Evolutionary conservation across 2,329 filamentous ascomycete species (phyloP).

Genomic region (Chaetoscypha palmicola): DNA sequence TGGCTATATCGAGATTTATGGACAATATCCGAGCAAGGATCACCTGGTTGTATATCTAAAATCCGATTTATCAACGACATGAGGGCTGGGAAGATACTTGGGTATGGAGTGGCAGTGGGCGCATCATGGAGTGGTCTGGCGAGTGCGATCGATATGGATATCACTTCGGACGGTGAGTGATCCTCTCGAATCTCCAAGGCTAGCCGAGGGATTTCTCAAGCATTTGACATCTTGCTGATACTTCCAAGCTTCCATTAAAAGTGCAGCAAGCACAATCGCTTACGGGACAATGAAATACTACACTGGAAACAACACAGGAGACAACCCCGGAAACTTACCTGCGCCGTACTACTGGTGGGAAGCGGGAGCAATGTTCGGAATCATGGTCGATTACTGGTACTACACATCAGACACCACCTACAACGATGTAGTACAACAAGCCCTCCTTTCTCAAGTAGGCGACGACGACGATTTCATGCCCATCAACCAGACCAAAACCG

Average conservation of each 20-base stretch:
- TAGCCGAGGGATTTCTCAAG: not conserved
- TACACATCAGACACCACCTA: slow-evolving; percentile 67
- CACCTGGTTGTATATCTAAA: not conserved
- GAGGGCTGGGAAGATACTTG: slow-evolving; percentile 10
- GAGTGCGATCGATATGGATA: slow-evolving; percentile 14
- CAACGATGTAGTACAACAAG: slow-evolving; percentile 55
- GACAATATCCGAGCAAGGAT: not conserved
- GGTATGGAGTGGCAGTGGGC: slow-evolving; percentile 12
- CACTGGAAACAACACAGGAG: slow-evolving; percentile 41
- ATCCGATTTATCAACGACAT: slow-evolving; percentile 7
- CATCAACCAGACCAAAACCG: slow-evolving; percentile 51
- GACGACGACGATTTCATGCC: slow-evolving; percentile 70
- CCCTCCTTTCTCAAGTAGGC: slow-evolving; percentile 67
- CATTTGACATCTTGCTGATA: slow-evolving; percentile 1
- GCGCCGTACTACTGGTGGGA: slow-evolving; percentile 45
- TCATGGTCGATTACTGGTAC: slow-evolving; percentile 76
- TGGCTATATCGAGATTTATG: too few species aligned
- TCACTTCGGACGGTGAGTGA: slow-evolving; percentile 12
- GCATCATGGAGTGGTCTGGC: slow-evolving; percentile 12
- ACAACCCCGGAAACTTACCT: slow-evolving; percentile 43
- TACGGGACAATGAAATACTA: slow-evolving; percentile 45
- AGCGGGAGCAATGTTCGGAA: slow-evolving; percentile 67
- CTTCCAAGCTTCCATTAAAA: slow-evolving; percentile 29
- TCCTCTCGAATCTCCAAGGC: not conserved
- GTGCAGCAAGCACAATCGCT: slow-evolving; percentile 30